These are phyloP conservation scores for grape (Vitis vinifera) DNA, from an alignment of 164 flowering plant species.

Conservation along the genomic window ASM3070453v1 NC_081823.1:9539001-9539500, in stretches of 20 bases:
- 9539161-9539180: slow-evolving; percentile 43
- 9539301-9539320: slow-evolving; percentile 52
- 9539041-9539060: not conserved
- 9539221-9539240: slow-evolving; percentile 64
- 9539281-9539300: slow-evolving; percentile 48
- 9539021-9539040: too few relatives aligned
- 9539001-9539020: not conserved
- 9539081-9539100: slow-evolving; percentile 41
- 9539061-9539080: slow-evolving; percentile 31
- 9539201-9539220: slow-evolving; percentile 69
- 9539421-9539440: slow-evolving; percentile 40
- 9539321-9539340: slow-evolving; percentile 40
- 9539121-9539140: slow-evolving; percentile 36
- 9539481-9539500: not conserved
- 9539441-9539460: slow-evolving; percentile 63
- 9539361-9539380: slow-evolving; percentile 36
- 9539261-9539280: slow-evolving; percentile 73
- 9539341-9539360: slow-evolving; percentile 34
- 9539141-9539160: slow-evolving; percentile 47
- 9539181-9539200: slow-evolving; percentile 58
- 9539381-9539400: slow-evolving; percentile 29
- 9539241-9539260: slow-evolving; percentile 58
- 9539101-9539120: slow-evolving; percentile 37
- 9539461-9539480: slow-evolving; percentile 31
- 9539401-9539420: slow-evolving; percentile 34